Percentiles rank a stretch among this genome's conserved stretches.
Evolutionary conservation across 1,284 basidiomycete species (phyloP).

Genomic region (Ganoderma lucidum): DNA sequence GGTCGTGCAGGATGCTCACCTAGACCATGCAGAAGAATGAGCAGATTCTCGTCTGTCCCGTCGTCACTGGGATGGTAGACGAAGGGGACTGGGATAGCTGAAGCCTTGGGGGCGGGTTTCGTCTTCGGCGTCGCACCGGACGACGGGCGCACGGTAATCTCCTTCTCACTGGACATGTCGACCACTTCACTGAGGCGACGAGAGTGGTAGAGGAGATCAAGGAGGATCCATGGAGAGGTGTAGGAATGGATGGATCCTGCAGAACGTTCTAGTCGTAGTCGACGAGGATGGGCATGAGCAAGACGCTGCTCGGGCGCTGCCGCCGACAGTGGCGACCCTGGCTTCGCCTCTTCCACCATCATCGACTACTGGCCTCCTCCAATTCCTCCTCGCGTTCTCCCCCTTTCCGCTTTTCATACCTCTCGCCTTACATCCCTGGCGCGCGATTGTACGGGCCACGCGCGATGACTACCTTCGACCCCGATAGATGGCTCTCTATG

Average conservation of each 20-base stretch:
- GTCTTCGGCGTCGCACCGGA: constrained; percentile 43
- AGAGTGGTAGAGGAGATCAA: neutral
- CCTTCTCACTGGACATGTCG: constrained; percentile 26
- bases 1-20: constrained; percentile 54
- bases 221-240: neutral
- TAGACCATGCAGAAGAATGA: constrained; percentile 89
- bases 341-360: neutral
- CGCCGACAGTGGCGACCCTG: neutral
- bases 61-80: constrained; percentile 75
- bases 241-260: neutral
- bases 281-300: constrained; percentile 5
- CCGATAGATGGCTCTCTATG: constrained; percentile 81
- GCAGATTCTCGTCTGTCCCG: constrained; percentile 86
- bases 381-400: neutral
- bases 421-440: neutral
- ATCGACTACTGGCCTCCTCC: neutral
- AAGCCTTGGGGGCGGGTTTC: constrained; percentile 59
- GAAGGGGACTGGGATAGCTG: constrained; percentile 62
- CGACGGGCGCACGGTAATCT: constrained; percentile 26
- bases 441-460: neutral
- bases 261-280: constrained; percentile 18
- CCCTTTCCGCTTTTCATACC: neutral
- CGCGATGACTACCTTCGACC: constrained; percentile 54
- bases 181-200: neutral
- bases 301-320: constrained; percentile 8